Base-by-base conservation (phyloP, 345 rosid species). In the Gossypium thurberi region DNA sequence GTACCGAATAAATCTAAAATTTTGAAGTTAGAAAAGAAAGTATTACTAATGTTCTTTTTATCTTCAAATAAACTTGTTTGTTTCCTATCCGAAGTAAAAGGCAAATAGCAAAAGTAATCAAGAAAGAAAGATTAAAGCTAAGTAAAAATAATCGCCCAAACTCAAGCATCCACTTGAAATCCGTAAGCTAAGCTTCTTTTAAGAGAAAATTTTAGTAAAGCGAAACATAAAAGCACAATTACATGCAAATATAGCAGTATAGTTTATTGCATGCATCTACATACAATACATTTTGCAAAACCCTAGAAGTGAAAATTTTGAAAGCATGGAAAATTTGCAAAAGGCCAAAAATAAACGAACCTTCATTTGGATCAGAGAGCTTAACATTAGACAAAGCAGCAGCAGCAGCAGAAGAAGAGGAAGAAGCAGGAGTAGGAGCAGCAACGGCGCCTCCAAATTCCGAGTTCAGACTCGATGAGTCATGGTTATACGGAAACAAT, bases 361-460 rank as follows among this genome's bases (percentile, higher is more conserved):
- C 69, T 64, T 64, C 69, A 64, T 42, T 47, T 25, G 51, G 43
- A 43, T 64, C 10, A 23, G 69, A 64, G 17, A 42, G 50, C 26
- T 20, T 18, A 42, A 42, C 26, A 64, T 11, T 42, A n/a, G 51
- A 20, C 69, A 64, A 64, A 43, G 17, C 26, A 10, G 50, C 46
- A 18, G 69, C n/a, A n/a, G 67, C n/a, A 9, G 67, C n/a, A 62
- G 52, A 48, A 13, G 52, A 48, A 11, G 10, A 10, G 9, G 42
- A 6, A 9, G 67, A 62, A 62, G 52, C 2, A 48, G 52, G 28
- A 26, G 8, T 10, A n/a, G 40, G 2, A 59, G 46, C 44, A 33
- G 69, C 51, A 42, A 18, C 50, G 8, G 69, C 51, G 25, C 69
- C 69, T 10, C 26, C 69, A 64, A 64, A 64, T 10, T 64, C 51